Evolutionary conservation across 306 rosid genomes (phyloP).

Genomic region (Dalbergia oliveri): DNA sequence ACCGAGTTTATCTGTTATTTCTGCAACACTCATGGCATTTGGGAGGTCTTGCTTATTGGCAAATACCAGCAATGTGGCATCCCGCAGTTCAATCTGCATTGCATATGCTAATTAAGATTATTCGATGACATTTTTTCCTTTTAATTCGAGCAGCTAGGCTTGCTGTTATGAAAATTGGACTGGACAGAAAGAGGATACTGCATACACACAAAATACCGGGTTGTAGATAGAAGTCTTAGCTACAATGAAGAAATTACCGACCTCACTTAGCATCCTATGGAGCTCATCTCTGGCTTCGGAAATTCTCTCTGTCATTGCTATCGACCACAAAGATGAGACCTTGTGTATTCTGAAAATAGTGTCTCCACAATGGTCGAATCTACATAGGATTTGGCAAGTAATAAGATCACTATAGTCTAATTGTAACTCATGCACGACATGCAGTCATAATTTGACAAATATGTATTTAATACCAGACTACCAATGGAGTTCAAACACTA

Average conservation of each 20-base stretch:
- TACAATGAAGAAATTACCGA: conserved; percentile 17
- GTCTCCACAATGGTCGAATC: conserved; percentile 98
- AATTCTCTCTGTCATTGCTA: conserved; percentile 88
- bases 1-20: conserved; percentile 87
- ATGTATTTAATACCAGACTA: neutral
- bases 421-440: neutral
- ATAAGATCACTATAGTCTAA: neutral
- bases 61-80: conserved; percentile 64
- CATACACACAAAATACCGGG: conserved; percentile 1
- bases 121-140: conserved; percentile 22
- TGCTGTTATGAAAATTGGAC: conserved; percentile 24
- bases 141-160: conserved; percentile 28
- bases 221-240: conserved; percentile 13
- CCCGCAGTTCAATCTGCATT: conserved; percentile 75
- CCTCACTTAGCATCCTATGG: conserved; percentile 92
- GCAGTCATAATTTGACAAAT: neutral
- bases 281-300: conserved; percentile 64
- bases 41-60: conserved; percentile 73
- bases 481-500: neutral
- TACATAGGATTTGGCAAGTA: conserved; percentile 34
- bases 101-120: conserved; percentile 26
- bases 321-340: conserved; percentile 89
- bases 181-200: neutral
- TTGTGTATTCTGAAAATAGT: conserved; percentile 86
- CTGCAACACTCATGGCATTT: conserved; percentile 76